Evolutionary conservation across 2,329 filamentous ascomycete genomes (phyloP), one percentile per base, ranked within the genome.

Genomic region (Pseudogymnoascus sp.): DNA sequence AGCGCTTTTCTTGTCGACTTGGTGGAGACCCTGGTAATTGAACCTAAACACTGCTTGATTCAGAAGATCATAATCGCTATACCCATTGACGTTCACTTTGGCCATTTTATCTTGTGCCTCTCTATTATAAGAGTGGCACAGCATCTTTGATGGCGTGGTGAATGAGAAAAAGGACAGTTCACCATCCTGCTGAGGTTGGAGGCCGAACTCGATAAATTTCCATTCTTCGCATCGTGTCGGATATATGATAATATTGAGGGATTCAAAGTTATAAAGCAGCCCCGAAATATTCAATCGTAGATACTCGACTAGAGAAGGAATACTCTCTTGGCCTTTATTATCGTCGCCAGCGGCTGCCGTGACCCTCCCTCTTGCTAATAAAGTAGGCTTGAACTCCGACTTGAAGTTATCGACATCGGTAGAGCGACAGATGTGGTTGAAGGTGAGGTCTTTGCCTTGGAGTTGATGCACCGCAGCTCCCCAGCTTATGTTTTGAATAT

Each of bases 141-240:
- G 9, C 4, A 54, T 33, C 20, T 35, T 54, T 54, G 47, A 54
- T 33, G 47, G 28, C 9, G 47, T 35, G 25, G 47, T 54, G 47
- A 54, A 35, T 33, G 47, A 54, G 28, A 54, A 54, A 54, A 54
- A 54, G 2, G 47, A 54, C 3, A 54, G 28, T 14, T 54, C n/a
- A 5, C 47, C 47, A 12, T 28, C 33, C 28, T 54, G 47, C 28
- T 54, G 47, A 54, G 33, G 47, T n/a, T 54, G 47, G 28, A 18
- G 5, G 33, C 47, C 28, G n/a, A n/a, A 30, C 36, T 67, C 67
- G 7, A 72, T 30, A 25, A 67, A 70, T 28, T 63, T 67, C 70
- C 70, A 72, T 58, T 70, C 67, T 47, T 68, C 67, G 20, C 57
- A 65, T 54, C 41, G 64, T 12, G 62, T 50, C 6, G 70, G 69